Conservation (phyloP, 768 basidiomycete genomes). For the Lentinula edodes region DNA sequence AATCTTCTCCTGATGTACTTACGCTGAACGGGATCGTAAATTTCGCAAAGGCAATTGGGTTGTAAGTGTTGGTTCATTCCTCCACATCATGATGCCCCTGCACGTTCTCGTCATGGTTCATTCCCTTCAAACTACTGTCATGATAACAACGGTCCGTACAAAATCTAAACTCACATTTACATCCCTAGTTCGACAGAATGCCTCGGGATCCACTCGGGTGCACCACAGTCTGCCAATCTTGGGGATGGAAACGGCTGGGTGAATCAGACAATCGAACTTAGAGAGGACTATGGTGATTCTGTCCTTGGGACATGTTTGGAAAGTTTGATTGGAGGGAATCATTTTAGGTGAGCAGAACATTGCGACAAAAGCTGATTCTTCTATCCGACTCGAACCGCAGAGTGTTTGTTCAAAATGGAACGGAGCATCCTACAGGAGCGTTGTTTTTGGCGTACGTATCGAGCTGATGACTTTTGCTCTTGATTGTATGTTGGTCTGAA, state of each 20-base stretch:
- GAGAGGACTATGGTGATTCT: conserved; percentile 70
- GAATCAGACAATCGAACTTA: conserved; percentile 55
- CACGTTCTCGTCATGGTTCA: too few relatives aligned
- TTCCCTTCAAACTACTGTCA: too few relatives aligned
- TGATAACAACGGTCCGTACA: too few relatives aligned
- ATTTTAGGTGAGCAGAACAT: conserved; percentile 39
- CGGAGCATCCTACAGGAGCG: conserved; percentile 38
- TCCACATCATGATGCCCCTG: neutral
- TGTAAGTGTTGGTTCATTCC: conserved; percentile 31
- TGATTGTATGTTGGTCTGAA: conserved; percentile 34
- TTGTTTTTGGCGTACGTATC: conserved; percentile 53
- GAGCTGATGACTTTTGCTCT: conserved; percentile 31
- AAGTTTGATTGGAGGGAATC: conserved; percentile 73
- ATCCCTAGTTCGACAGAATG: conserved; percentile 44
- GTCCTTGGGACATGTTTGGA: conserved; percentile 68
- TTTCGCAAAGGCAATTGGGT: conserved; percentile 57
- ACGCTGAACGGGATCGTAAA: conserved; percentile 52
- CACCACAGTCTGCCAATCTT: conserved; percentile 66
- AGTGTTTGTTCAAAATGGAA: conserved; percentile 30
- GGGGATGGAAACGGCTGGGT: conserved; percentile 70
- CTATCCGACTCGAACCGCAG: neutral
- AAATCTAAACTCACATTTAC: neutral
- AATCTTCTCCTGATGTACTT: conserved; percentile 52
- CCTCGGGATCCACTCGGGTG: conserved; percentile 65
- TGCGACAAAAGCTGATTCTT: neutral